Base-by-base conservation (phyloP, 306 rosid species). In the Herpetospermum pedunculosum region DNA sequence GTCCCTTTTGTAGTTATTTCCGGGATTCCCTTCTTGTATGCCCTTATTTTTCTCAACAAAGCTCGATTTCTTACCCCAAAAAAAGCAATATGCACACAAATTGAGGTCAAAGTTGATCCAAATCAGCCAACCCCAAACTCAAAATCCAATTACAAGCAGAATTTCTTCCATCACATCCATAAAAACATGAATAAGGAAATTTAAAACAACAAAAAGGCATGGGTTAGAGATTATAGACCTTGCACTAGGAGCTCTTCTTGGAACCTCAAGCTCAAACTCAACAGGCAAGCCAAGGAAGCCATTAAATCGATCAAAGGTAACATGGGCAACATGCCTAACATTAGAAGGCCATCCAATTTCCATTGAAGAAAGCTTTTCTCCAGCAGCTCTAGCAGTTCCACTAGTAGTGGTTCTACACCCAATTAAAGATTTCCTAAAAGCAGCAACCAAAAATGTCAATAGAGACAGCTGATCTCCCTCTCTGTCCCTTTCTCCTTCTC, bases 241-340 rank as follows among this genome's bases (percentile, higher is more conserved):
- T 11, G 99, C 99, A 53, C 99, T 94, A 2, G 99, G 99, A 72
- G 96, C 91, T 75, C 96, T 88, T 34, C 86, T 83, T 57, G 99
- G 97, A 29, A 94, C 96, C 65, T 94, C 96, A 7, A 96, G 97
- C 84, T 94, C 96, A 68, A 94, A 89, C 78, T 94, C 97, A 83
- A 86, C 91, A 19, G 99, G 99, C 86, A 94, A 82, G 5, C 99
- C 99, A 76, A 94, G 99, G 79, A 94, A 94, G 23, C 99, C 99
- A 85, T 94, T 88, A 78, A 94, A 94, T 0, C 97, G 94, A 79
- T 94, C 97, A 78, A 94, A 94, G 57, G 99, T 94, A 10, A 94
- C 99, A 82, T 94, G 99, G 26, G 97, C 97, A 23, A 94, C 91
- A 68, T 94, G 97, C 40, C 97, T 83, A 21, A 91, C 99, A 83